Base-by-base conservation (phyloP, 331 rosid species). In the Malus hybrid region DNA sequence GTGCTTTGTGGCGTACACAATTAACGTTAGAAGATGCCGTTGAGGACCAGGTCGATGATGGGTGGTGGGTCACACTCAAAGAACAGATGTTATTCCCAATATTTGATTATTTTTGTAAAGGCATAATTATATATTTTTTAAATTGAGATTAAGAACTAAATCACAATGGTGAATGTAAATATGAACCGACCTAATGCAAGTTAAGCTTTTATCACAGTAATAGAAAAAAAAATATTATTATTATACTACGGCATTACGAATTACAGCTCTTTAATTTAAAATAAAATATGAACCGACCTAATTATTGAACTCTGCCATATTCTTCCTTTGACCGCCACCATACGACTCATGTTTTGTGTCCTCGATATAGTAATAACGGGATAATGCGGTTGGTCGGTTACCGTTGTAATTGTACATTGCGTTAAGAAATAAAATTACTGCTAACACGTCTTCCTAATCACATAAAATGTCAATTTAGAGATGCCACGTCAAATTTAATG, bases 131-230 rank as follows among this genome's bases (percentile, higher is more conserved):
- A 27, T 18, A 0, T 54, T 54, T 54, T 54, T 13, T 5, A 15
- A 52, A 13, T 4, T 15, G 29, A 4, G 31, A 29, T 64, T 29
- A 15, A 16, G 44, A 32, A 29, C 24, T 64, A 4, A 24, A 27
- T 22, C 1, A 71, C 14, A 50, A 69, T 36, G 56, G 8, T 22
- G 34, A 4, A 42, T 14, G 29, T 70, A 24, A 63, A 63, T 63
- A 13, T 29, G 54, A 60, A 56, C 57, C 13, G 10, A 48, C 48
- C 5, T 48, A 24, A 52, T 14, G 4, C 18, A 9, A 2, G 44
- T 39, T 3, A 2, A 0, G 24, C 4, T 39, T 39, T 9, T 39
- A 39, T 1, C 0, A 39, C 3, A 0, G 3, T 36, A 0, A 0
- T 36, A 8, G 1, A 36, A 0, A 36, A 0, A 0, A 22, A 3